Evolutionary conservation across 352 stramenopile genomes (phyloP).

Genomic region (Globisporangium takayamanum): DNA sequence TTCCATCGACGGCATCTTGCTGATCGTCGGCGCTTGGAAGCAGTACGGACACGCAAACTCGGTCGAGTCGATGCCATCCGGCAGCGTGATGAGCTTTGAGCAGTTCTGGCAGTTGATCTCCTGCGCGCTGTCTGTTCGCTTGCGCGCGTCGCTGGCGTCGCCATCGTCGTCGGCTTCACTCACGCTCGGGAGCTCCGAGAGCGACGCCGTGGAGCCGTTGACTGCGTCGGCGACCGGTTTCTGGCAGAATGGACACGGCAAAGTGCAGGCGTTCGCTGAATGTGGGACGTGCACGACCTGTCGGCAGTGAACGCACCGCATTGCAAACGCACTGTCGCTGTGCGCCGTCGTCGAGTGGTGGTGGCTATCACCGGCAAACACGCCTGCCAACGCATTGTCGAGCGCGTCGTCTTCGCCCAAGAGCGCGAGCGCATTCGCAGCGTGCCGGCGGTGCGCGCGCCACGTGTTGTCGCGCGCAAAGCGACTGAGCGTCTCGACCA

Average conservation of each 20-base stretch:
- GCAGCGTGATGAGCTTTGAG: constrained; percentile 40
- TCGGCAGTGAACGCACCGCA: constrained; percentile 55
- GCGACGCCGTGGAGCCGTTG: constrained; percentile 21
- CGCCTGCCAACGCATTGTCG: constrained; percentile 21
- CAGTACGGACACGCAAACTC: constrained; percentile 73
- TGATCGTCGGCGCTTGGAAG: constrained; percentile 43
- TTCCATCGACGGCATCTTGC: constrained; percentile 22
- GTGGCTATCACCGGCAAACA: neutral
- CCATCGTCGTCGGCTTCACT: constrained; percentile 15
- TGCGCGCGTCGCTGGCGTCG: neutral
- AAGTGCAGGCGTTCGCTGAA: constrained; percentile 21
- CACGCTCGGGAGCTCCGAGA: constrained; percentile 25
- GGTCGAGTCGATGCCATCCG: constrained; percentile 25
- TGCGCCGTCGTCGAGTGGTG: neutral
- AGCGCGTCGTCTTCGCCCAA: constrained; percentile 42
- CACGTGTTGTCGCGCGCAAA: constrained; percentile 27
- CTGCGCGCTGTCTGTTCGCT: constrained; percentile 4
- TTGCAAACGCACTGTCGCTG: constrained; percentile 10
- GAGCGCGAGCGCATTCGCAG: constrained; percentile 31
- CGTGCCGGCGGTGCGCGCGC: constrained; percentile 30
- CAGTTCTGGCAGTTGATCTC: constrained; percentile 60
- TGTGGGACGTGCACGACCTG: constrained; percentile 38
- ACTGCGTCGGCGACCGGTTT: constrained; percentile 29
- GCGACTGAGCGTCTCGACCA: constrained; percentile 32
- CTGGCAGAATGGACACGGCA: constrained; percentile 40